Conservation (phyloP, 306 rosid genomes). For the Rosa lucieae region DNA sequence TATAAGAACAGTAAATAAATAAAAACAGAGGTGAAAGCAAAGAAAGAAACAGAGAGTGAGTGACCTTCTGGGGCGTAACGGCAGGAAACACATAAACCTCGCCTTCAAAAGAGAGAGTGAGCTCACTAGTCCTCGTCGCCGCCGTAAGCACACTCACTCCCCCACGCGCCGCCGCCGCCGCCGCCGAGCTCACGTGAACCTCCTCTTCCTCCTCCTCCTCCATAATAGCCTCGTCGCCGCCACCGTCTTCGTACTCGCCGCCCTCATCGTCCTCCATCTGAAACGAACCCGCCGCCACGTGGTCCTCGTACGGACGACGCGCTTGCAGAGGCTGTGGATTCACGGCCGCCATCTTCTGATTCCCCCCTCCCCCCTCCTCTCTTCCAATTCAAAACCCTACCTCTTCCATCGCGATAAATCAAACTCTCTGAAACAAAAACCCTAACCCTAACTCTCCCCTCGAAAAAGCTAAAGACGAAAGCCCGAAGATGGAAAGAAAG, state of each 20-base stretch:
- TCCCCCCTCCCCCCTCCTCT: background rate
- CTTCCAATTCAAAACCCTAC: conserved; percentile 48
- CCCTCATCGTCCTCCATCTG: conserved; percentile 48
- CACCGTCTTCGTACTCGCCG: conserved; percentile 49
- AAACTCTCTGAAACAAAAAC: background rate
- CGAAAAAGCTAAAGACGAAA: conserved; percentile 6
- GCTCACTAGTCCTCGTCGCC: conserved; percentile 80
- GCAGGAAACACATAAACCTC: conserved; percentile 94
- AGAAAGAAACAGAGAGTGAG: background rate
- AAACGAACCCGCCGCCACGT: conserved; percentile 26
- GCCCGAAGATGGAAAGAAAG: conserved; percentile 5
- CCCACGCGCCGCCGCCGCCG: conserved; percentile 36
- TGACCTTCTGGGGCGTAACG: conserved; percentile 85
- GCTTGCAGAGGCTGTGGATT: conserved; percentile 72
- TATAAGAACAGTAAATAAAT: background rate
- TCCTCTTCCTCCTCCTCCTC: conserved; percentile 61
- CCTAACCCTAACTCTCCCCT: conserved; percentile 2
- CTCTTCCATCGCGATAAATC: conserved; percentile 31
- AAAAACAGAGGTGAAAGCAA: background rate
- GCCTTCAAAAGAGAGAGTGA: conserved; percentile 95
- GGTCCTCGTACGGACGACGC: conserved; percentile 57
- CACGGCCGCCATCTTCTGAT: conserved; percentile 70
- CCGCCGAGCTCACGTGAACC: conserved; percentile 37
- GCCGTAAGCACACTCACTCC: conserved; percentile 16
- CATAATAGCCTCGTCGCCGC: conserved; percentile 47